These are phyloP conservation scores for Leptographium galeiforme DNA, from an alignment of 2,329 filamentous ascomycete species.

Conservation along the genomic window DNA sequence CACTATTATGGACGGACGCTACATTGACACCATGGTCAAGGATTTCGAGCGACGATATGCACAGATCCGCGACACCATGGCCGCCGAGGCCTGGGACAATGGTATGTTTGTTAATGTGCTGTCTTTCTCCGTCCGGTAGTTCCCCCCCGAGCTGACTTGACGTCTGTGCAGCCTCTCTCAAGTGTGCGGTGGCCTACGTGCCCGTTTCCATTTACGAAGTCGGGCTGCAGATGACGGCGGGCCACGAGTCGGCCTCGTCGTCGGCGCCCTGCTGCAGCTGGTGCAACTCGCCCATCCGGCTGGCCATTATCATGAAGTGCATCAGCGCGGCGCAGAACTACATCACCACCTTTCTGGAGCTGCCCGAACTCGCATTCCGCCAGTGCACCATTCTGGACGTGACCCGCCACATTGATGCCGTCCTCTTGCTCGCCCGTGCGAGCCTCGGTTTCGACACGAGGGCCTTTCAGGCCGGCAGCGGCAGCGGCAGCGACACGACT, in stretches of 20 bases:
- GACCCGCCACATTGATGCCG: constrained; percentile 10
- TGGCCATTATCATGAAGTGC: constrained; percentile 9
- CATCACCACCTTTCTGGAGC: constrained; percentile 7
- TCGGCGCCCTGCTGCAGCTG: constrained; percentile 11
- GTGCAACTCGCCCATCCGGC: constrained; percentile 10
- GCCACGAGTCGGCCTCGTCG: constrained; percentile 1
- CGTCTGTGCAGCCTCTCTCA: constrained; percentile 6
- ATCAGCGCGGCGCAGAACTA: constrained; percentile 10
- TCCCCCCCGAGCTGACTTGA: too few species aligned
- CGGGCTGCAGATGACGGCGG: constrained; percentile 6
- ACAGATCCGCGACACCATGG: constrained; percentile 6
- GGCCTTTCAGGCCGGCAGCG: constrained; percentile 1
- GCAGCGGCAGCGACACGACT: neutral
- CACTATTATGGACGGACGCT: constrained; percentile 8
- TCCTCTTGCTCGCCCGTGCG: constrained; percentile 9
- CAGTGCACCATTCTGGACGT: constrained; percentile 9
- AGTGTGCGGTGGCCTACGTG: constrained; percentile 9
- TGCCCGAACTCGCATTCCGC: constrained; percentile 5
- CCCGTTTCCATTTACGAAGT: constrained; percentile 12
- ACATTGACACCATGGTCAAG: constrained; percentile 11
- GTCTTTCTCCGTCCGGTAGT: neutral
- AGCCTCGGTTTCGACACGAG: constrained; percentile 5
- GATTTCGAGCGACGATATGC: constrained; percentile 11
- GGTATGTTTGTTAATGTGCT: constrained; percentile 3
- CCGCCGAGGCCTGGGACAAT: constrained; percentile 10